Evolutionary conservation across 352 stramenopile genomes (phyloP), one percentile per base, ranked within the genome.

Genomic region (Phytophthora sansomeana): DNA sequence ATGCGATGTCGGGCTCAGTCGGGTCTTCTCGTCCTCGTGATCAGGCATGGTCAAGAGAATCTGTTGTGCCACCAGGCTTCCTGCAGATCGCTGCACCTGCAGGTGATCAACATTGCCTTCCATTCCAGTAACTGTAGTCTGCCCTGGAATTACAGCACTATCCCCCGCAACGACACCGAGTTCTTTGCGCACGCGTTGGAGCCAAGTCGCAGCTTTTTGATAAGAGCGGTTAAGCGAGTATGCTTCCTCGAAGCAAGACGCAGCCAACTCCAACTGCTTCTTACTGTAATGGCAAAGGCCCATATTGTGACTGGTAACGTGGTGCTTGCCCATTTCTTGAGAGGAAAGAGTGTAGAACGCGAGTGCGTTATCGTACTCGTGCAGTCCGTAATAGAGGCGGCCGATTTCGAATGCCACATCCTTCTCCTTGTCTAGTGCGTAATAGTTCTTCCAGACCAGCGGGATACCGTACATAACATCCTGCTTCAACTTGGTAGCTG

Each of bases 261-360:
- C 70, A 14, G 87, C 85, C 4, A 91, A 46, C 35, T 75, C 54
- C 9, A 95, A 70, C 49, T 93, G 81, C 33, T 86, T 81, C 60
- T 92, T 93, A 67, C 85, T 97, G 82, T 97, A 98, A 76, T 98
- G 89, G 61, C 94, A 98, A 3, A 98, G 76, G 8, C 94, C 96
- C 87, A 98, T 98, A 74, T 98, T 98, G 77, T 98, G 95, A 66
- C 87, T 98, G 30, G 95, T 98, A 30, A 98, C 91, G 67, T 98
- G 92, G 72, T 98, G 96, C 53, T 97, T 95, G 43, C 96, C 96
- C 76, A 97, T 96, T 69, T 95, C 81, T 14, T 89, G 78, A 13
- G 72, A 79, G 19, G 92, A 98, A 10, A 92, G 67, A 26, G 80
- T 81, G 72, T 98, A 98, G 63, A 92, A 98, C 3, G 77, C 74